Conservation (phyloP, 108 stramenopile species). For the Fragilaria radians region DNA sequence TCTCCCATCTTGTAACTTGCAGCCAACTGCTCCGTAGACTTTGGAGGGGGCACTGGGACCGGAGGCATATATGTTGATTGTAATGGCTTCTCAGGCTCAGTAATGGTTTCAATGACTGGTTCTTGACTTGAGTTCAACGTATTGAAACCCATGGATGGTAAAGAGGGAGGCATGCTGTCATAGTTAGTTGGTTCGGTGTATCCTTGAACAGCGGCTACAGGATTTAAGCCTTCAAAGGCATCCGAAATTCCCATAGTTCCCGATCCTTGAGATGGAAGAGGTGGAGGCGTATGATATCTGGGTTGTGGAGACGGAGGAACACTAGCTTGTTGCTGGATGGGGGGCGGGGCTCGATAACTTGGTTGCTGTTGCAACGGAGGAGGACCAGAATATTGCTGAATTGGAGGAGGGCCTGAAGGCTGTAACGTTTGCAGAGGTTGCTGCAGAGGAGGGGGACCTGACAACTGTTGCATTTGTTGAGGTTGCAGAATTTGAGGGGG, state of each 20-base stretch:
- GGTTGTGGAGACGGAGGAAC: constrained; percentile 2
- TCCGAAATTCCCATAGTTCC: constrained; percentile 67
- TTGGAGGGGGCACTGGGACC: not conserved
- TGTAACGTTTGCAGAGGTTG: too few species aligned
- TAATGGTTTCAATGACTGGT: not conserved
- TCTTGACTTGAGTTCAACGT: not conserved
- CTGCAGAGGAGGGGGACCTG: not conserved
- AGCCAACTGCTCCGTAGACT: constrained; percentile 6
- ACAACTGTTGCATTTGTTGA: not conserved
- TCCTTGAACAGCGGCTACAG: constrained; percentile 7
- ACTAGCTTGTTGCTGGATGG: constrained; percentile 11
- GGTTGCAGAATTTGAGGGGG: not conserved
- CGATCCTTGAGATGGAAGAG: constrained; percentile 10
- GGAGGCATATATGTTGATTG: constrained; percentile 1
- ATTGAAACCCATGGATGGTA: not conserved
- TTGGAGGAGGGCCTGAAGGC: not conserved
- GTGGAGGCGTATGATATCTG: constrained; percentile 28
- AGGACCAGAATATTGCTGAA: not conserved
- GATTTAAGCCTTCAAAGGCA: constrained; percentile 72
- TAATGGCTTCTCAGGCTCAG: not conserved
- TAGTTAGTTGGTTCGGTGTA: not conserved
- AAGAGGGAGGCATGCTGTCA: not conserved
- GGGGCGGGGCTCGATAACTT: constrained; percentile 1
- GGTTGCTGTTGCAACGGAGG: not conserved
- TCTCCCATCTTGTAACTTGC: constrained; percentile 29